A percentile compares a stretch with the other conserved stretches of the same genome.
Conservation (phyloP, 768 basidiomycete species). For the Russula vinacea region DNA sequence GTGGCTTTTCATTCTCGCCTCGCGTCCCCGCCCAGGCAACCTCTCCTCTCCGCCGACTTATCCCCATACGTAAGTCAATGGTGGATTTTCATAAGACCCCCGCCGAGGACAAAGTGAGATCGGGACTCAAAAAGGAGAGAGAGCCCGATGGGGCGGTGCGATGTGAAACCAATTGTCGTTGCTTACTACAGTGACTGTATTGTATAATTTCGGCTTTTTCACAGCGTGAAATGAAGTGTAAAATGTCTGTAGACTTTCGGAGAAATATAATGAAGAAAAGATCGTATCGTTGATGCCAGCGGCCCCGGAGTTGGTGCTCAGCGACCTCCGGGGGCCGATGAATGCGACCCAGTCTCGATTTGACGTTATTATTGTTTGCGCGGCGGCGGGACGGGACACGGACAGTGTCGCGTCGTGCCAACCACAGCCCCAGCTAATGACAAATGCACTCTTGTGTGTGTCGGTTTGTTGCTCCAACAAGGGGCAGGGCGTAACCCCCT, state of each 20-base stretch:
- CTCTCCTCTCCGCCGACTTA: background rate
- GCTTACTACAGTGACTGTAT: too few relatives aligned
- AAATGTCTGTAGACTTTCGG: too few relatives aligned
- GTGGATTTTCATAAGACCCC: conserved; percentile 9
- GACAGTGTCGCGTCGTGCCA: background rate
- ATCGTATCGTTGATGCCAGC: conserved; percentile 14
- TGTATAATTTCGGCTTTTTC: too few relatives aligned
- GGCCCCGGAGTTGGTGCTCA: conserved; percentile 25
- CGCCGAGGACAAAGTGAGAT: background rate
- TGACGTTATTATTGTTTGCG: background rate
- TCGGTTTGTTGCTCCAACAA: background rate
- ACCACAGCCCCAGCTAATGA: too few relatives aligned
- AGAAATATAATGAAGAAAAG: background rate
- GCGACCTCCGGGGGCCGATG: conserved; percentile 14
- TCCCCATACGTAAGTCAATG: background rate
- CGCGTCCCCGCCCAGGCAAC: background rate
- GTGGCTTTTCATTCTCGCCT: background rate
- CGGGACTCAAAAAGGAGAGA: background rate
- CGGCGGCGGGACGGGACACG: background rate
- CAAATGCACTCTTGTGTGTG: background rate
- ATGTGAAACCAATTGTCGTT: too few relatives aligned
- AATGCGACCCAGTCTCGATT: background rate
- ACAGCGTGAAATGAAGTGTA: too few relatives aligned
- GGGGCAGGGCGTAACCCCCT: background rate
- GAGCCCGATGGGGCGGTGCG: too few relatives aligned